These are phyloP conservation scores for Botrytis elliptica DNA, from an alignment of 2,329 filamentous ascomycete genomes.

Conservation along the genomic window DNA sequence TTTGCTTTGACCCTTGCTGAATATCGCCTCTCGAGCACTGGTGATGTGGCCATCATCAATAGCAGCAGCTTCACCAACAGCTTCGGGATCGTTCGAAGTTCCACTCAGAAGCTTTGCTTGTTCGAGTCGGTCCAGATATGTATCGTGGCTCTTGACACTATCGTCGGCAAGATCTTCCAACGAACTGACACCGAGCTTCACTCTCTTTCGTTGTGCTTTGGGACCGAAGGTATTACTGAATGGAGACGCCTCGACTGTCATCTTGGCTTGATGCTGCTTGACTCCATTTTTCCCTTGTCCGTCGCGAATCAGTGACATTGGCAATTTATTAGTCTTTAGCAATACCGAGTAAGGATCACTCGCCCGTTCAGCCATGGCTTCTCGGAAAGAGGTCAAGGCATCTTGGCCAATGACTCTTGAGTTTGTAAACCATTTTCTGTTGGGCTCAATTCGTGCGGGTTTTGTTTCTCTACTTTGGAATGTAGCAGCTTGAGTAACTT, in stretches of 20 bases:
- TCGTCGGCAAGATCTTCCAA: constrained; percentile 78
- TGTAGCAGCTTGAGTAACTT: constrained; percentile 78
- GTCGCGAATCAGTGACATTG: constrained; percentile 90
- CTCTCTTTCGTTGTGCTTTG: constrained; percentile 88
- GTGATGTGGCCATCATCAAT: constrained; percentile 50
- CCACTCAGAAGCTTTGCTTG: constrained; percentile 76
- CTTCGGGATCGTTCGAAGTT: constrained; percentile 56
- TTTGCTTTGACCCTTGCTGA: constrained; percentile 92
- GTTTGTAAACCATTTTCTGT: constrained; percentile 97
- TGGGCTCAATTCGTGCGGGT: constrained; percentile 85
- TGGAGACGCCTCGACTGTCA: constrained; percentile 82
- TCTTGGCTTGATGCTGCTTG: constrained; percentile 92
- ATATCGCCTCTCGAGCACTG: constrained; percentile 78
- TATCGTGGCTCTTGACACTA: constrained; percentile 76
- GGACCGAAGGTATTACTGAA: constrained; percentile 90
- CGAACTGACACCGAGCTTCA: constrained; percentile 82
- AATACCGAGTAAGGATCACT: constrained; percentile 90
- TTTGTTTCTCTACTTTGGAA: constrained; percentile 83
- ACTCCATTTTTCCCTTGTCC: constrained; percentile 74
- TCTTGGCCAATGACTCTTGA: constrained; percentile 88
- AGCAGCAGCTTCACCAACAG: constrained; percentile 43
- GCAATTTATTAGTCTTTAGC: constrained; percentile 95
- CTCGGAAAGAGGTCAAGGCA: constrained; percentile 80
- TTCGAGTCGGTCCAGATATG: constrained; percentile 77
- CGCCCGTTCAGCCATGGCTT: constrained; percentile 87